Evolutionary conservation across 2,329 filamentous ascomycete species (phyloP), one percentile per base, ranked within the genome.

Genomic region (Colletotrichum somersetense): DNA sequence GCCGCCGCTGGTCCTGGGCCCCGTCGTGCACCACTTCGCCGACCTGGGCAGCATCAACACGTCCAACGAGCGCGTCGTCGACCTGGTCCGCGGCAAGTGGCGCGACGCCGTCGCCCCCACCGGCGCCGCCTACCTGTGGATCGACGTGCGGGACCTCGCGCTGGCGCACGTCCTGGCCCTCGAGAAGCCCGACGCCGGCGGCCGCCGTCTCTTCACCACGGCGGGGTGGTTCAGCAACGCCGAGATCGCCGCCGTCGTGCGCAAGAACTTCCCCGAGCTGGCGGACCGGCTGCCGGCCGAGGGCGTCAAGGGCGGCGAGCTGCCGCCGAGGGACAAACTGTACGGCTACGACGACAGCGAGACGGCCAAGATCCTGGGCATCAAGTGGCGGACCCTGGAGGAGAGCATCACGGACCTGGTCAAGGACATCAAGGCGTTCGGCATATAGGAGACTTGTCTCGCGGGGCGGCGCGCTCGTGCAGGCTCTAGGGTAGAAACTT

Each of bases 331-430:
- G 69, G 80, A 80, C 4, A 76, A 84, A 73, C 75, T 87, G 55
- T 91, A 87, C 78, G 82, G 82, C 72, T 87, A 85, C 69, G 87
- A 93, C 77, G 92, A 90, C 77, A 84, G 83, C 62, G 85, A 85
- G 77, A 89, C 89, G 1, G 87, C 85, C 35, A 85, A 89, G 76
- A 75, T 91, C 58, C 79, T 94, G 71, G 90, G 89, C 0, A 85
- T 93, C 61, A 81, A 91, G 71, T 93, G 89, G 85, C 89, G 83
- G 74, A 79, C 82, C 5, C 76, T 93, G 44, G 91, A 93, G 79
- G 85, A 91, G 81, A 87, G 84, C 38, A 84, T 92, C 38, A 83
- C 86, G 7, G 92, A 94, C 77, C 86, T 90, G 8, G 86, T 93
- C 23, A 78, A 78, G 64, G 77, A 74, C 0, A 70, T 81, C 12